Percentiles rank a stretch among this genome's conserved stretches.
phyloP scores from a whole-genome alignment of 2,329 filamentous ascomycete genomes.

The Colletotrichum karsti region DNA sequence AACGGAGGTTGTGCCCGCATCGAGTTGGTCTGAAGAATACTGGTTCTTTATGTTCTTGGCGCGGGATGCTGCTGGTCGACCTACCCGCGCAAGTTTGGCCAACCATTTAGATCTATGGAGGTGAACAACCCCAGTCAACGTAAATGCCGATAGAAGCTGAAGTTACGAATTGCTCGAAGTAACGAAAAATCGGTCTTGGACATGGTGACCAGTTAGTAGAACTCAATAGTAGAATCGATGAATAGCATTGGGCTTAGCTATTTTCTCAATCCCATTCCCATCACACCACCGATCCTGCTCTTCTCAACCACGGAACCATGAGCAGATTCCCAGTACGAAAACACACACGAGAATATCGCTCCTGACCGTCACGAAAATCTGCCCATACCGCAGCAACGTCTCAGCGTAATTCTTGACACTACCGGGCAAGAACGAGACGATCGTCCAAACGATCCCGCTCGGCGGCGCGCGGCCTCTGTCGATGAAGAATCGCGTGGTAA shows the following conservation, averaged over 20 bases:
- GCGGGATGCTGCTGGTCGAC: no score
- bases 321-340: slow-evolving; percentile 74
- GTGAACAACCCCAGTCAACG: no score
- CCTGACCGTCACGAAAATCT: slow-evolving; percentile 77
- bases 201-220: no score
- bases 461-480: slow-evolving; percentile 68
- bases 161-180: no score
- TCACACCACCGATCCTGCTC: neutral
- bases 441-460: slow-evolving; percentile 69
- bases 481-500: slow-evolving; percentile 76
- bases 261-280: neutral
- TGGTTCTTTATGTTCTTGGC: no score
- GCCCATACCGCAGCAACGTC: slow-evolving; percentile 70
- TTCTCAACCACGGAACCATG: slow-evolving; percentile 48
- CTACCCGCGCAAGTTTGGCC: no score
- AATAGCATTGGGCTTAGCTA: neutral
- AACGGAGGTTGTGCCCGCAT: no score
- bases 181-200: no score
- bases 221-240: neutral
- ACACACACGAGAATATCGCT: slow-evolving; percentile 79
- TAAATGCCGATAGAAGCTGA: no score
- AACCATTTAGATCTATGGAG: no score
- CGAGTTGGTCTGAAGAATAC: no score
- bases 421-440: slow-evolving; percentile 72
- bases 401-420: slow-evolving; percentile 69